Base-by-base conservation (phyloP, 2,329 filamentous ascomycete genomes). In the Neocatenulostroma microsporum region DNA sequence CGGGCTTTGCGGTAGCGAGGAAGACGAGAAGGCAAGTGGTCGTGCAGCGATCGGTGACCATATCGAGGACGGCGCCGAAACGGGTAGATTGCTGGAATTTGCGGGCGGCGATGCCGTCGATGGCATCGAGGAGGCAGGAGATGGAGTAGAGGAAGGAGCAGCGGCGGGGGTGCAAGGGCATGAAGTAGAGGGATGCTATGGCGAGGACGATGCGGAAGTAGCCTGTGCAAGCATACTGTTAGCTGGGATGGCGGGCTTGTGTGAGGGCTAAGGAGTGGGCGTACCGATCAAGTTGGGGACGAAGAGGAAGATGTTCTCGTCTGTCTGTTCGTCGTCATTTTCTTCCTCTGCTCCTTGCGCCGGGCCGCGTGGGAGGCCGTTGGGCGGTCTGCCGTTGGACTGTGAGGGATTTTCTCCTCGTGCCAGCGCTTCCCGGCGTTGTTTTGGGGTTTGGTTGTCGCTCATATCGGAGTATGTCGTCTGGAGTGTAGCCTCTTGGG, bases 1-100 rank as follows among this genome's bases (percentile, higher is more conserved):
- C 78, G 4, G 91, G 91, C 67, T 94, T 98, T 14, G 91, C 91
- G 11, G 86, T 93, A 26, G 85, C 86, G 45, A 98, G 68, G 69
- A 96, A 98, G 34, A 96, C 88, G 32, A 98, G 76, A 51, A 98
- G 68, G 63, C 91, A 98, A 2, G 89, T 80, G 3, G 91, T 98
- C 20, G 89, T 96, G 71, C 91, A 96, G 42, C 91, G 82, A 64
- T 98, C 91, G 13, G 91, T 98, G 44, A 98, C 89, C 91, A 98
- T 98, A 68, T 98, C 91, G 46, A 98, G 74, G 21, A 98, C 89
- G 21, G 89, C 91, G 46, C 91, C 91, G 61, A 98, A 98, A 47
- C 84, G 84, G 37, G 91, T 96, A 24, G 84, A 89, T 64, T 98
- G 91, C 55, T 94, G 78, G 60, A 89, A 81, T 54, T 76, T 70